Conservation (phyloP, 305 asterid genomes). For the Solanum hybrid region DNA sequence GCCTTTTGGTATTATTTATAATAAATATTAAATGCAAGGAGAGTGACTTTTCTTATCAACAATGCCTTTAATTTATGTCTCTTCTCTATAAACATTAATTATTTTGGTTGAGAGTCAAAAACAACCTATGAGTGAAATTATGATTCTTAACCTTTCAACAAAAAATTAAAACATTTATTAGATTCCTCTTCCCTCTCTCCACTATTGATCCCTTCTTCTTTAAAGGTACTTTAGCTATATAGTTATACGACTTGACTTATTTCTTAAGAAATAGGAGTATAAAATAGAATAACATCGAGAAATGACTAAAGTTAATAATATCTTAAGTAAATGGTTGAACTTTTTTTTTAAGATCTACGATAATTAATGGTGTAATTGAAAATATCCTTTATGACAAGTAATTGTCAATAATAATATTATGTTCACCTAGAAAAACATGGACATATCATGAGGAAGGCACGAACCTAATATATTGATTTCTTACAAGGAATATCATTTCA, state of each 20-base stretch:
- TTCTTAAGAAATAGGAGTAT: neutral
- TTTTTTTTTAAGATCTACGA: neutral
- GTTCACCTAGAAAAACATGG: neutral
- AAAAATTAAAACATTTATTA: neutral
- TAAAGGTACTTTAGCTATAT: neutral
- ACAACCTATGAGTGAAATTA: neutral
- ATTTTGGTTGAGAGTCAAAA: neutral
- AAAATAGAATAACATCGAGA: no score
- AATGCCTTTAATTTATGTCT: neutral
- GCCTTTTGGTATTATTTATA: neutral
- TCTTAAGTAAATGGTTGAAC: neutral
- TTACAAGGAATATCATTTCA: neutral
- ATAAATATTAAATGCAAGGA: neutral
- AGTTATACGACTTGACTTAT: neutral
- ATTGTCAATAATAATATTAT: neutral
- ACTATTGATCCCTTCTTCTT: neutral
- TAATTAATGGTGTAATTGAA: neutral
- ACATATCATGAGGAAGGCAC: neutral
- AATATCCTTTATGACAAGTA: neutral
- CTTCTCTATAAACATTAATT: neutral
- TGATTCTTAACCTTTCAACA: neutral
- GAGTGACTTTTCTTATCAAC: neutral
- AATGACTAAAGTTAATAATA: neutral
- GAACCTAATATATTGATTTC: neutral
- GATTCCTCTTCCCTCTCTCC: neutral